A percentile compares a stretch with the other conserved stretches of the same genome.
Conservation (phyloP, 1,139 yeast species). For the Sugiyamaella sp. region DNA sequence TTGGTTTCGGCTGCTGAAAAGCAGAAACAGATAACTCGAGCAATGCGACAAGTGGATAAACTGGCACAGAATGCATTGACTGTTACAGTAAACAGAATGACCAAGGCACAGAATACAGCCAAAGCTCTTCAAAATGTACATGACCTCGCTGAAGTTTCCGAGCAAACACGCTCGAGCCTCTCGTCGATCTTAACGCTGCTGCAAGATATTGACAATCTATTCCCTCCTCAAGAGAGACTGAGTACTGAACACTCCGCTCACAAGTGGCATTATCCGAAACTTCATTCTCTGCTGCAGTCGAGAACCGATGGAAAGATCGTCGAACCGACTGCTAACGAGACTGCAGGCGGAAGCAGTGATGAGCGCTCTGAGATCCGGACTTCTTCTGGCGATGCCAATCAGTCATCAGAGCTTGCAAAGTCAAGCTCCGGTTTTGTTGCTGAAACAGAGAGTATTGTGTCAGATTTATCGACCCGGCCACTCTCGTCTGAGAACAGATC, state of each 20-base stretch:
- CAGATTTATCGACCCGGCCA: too few species aligned
- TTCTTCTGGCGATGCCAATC: too few species aligned
- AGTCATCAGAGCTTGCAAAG: too few species aligned
- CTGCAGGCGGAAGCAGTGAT: neutral
- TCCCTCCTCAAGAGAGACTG: conserved; percentile 18
- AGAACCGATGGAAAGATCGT: neutral
- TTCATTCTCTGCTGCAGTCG: conserved; percentile 13
- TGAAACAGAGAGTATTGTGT: too few species aligned
- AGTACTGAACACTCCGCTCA: conserved; percentile 14
- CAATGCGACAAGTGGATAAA: conserved; percentile 14
- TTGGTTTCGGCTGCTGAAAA: conserved; percentile 3
- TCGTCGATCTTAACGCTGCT: conserved; percentile 15
- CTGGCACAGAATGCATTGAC: conserved; percentile 7
- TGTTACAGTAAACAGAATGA: conserved; percentile 1
- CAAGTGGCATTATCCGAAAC: conserved; percentile 18
- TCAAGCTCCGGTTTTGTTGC: too few species aligned
- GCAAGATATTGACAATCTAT: conserved; percentile 16
- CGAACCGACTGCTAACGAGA: neutral
- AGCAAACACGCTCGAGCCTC: conserved; percentile 11
- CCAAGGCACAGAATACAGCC: neutral
- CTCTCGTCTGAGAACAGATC: too few species aligned
- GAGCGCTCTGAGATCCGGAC: neutral
- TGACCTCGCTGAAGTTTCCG: conserved; percentile 7
- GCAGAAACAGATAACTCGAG: conserved; percentile 11
- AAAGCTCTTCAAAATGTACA: conserved; percentile 12